Conservation (phyloP, 1,284 basidiomycete genomes). For the Cutaneotrichosporon cavernicola region DNA sequence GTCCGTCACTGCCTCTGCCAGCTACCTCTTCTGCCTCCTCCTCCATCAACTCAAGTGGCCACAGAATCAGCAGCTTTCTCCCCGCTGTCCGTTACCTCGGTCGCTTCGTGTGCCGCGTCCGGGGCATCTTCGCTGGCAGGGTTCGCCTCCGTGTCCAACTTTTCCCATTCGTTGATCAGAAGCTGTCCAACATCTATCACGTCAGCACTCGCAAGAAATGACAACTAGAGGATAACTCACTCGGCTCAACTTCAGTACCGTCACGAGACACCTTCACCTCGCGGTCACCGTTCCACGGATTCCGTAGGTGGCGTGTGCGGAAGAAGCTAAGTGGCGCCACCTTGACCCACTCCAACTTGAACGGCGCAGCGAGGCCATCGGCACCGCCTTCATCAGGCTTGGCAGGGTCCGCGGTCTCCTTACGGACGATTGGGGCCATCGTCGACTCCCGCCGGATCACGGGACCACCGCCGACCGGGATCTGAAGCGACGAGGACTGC, state of each 20-base stretch:
- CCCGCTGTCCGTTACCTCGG: not conserved
- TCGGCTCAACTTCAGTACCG: conserved; percentile 85
- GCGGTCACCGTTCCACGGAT: conserved; percentile 88
- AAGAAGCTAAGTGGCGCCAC: conserved; percentile 73
- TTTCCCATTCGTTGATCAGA: conserved; percentile 75
- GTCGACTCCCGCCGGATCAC: not conserved
- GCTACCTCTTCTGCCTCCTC: not conserved
- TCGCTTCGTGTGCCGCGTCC: conserved; percentile 1
- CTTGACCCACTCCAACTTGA: conserved; percentile 81
- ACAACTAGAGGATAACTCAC: conserved; percentile 33
- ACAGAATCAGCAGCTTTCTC: not conserved
- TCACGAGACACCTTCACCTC: conserved; percentile 90
- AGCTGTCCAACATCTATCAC: conserved; percentile 62
- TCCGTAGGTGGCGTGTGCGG: conserved; percentile 74
- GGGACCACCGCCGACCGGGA: conserved; percentile 8
- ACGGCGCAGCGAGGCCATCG: conserved; percentile 66
- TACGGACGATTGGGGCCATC: not conserved
- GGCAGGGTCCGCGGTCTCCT: conserved; percentile 11
- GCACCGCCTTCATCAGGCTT: not conserved
- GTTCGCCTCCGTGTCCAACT: conserved; percentile 24
- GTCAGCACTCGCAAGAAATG: not conserved
- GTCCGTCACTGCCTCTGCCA: not conserved
- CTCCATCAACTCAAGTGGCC: not conserved
- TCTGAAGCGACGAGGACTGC: conserved; percentile 21
- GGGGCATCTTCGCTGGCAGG: conserved; percentile 6